These are phyloP conservation scores for Aspergillus coremiiformis DNA, from an alignment of 495 filamentous ascomycete genomes.

Conservation along the genomic window DNA sequence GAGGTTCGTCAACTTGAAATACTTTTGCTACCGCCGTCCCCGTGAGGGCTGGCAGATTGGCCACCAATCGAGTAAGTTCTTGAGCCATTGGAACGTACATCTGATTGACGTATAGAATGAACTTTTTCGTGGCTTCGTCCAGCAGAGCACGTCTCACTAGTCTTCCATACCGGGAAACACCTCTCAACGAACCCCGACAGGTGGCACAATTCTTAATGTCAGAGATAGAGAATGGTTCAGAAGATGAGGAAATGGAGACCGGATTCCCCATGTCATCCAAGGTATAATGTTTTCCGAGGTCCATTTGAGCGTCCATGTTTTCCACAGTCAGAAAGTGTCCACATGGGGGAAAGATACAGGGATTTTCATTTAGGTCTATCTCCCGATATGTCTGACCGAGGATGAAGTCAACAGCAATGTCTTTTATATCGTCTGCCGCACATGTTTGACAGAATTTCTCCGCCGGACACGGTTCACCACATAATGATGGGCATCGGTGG, in stretches of 20 bases:
- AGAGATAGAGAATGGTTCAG: constrained; percentile 45
- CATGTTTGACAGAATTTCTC: constrained; percentile 51
- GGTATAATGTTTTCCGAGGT: constrained; percentile 50
- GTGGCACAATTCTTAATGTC: constrained; percentile 53
- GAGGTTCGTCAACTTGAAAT: constrained; percentile 11
- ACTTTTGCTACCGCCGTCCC: constrained; percentile 5
- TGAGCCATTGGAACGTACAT: constrained; percentile 45
- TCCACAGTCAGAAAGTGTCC: constrained; percentile 57
- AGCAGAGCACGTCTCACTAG: constrained; percentile 56
- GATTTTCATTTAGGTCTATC: constrained; percentile 49
- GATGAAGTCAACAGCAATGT: constrained; percentile 48
- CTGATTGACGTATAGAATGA: constrained; percentile 46
- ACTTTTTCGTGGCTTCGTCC: constrained; percentile 62
- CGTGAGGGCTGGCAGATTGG: neutral
- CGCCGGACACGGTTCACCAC: constrained; percentile 57
- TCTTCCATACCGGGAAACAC: constrained; percentile 58
- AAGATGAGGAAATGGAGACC: constrained; percentile 29
- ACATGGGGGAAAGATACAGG: constrained; percentile 57
- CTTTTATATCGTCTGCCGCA: constrained; percentile 34
- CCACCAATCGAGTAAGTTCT: constrained; percentile 25
- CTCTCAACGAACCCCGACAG: constrained; percentile 56
- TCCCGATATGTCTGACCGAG: constrained; percentile 44
- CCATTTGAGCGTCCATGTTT: constrained; percentile 61
- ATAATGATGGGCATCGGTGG: constrained; percentile 61
- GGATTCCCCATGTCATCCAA: constrained; percentile 39